Evolutionary conservation across 208 protist genomes (phyloP), one percentile per base, ranked within the genome.

Genomic region (Leishmania major): DNA sequence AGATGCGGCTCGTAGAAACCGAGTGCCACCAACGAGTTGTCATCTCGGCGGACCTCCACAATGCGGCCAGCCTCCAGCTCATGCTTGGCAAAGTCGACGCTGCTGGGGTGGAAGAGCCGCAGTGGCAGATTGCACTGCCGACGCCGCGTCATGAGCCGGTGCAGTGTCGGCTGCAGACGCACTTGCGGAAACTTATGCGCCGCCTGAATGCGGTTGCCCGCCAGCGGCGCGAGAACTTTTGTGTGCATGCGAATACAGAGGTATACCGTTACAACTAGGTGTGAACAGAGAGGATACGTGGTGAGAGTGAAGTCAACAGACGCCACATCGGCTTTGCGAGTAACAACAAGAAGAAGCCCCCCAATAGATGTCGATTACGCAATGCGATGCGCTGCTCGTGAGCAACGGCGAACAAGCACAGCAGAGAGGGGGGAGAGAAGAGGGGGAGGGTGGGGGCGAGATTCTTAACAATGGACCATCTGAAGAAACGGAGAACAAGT

Each of bases 121-220:
- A 98, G 79, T 6, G 90, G 89, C 28, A 98, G 69, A 28, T 82
- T 60, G 60, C 83, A 90, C 47, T 90, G 88, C 10, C 90, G 87
- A 72, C 91, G 82, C 37, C 86, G 86, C 1, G 89, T 92, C 22
- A 98, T 71, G 51, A 75, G 60, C n/a, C 78, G 73, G 72, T 92
- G 86, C 74, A 93, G 73, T 28, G 77, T 75, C 15, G 89, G 75
- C 13, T 85, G 76, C 37, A 98, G 87, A 28, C 86, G 86, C 43
- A 98, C 76, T 66, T 95, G 92, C 13, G 95, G 95, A 78, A 98
- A 97, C 77, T 92, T 96, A 64, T 91, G 84, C 31, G 92, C 90
- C 1, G 95, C 86, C 67, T 79, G 66, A 57, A 97, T 79, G 0
- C 92, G 87, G 74, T 85, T 87, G 25, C 82, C 80, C 37, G 92